Conservation (phyloP, 176 grass and related monocot genomes). For the Oryza nivara region DNA sequence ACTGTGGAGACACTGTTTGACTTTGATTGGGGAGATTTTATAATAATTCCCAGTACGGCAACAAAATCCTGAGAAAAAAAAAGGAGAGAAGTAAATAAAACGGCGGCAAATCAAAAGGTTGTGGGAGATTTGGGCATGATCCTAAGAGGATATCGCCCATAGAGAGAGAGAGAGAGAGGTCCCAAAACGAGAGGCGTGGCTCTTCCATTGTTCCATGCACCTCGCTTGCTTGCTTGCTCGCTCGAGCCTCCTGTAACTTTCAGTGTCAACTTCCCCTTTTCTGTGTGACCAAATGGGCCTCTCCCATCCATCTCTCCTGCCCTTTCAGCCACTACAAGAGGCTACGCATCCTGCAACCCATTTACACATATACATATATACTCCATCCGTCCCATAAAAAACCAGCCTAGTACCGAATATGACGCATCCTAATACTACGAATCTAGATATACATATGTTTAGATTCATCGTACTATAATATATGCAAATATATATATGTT, state of each 20-base stretch:
- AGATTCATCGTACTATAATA: too few species aligned
- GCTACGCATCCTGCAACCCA: neutral
- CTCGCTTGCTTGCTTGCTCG: neutral
- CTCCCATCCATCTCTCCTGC: neutral
- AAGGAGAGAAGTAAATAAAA: constrained; percentile 31
- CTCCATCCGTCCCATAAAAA: too few species aligned
- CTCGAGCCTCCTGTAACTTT: constrained; percentile 33
- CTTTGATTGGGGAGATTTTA: neutral
- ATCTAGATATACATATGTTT: too few species aligned
- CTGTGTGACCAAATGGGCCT: constrained; percentile 13
- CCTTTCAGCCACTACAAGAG: constrained; percentile 44
- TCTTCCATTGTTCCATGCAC: constrained; percentile 15
- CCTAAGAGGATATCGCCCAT: constrained; percentile 31
- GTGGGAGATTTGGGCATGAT: constrained; percentile 24
- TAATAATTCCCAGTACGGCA: neutral
- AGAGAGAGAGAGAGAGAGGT: constrained; percentile 31
- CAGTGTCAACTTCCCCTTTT: constrained; percentile 52
- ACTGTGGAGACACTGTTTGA: neutral
- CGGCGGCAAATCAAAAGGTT: constrained; percentile 13
- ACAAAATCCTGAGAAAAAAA: constrained; percentile 42
- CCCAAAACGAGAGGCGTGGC: constrained; percentile 28
- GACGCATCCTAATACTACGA: too few species aligned
- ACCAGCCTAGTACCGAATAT: too few species aligned
- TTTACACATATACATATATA: neutral
- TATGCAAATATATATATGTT: neutral